A percentile compares a stretch with the other conserved stretches of the same genome.
These are phyloP conservation scores for Sporothrix euskadiensis DNA, from an alignment of 2,329 filamentous ascomycete species.

Conservation along the genomic window DNA sequence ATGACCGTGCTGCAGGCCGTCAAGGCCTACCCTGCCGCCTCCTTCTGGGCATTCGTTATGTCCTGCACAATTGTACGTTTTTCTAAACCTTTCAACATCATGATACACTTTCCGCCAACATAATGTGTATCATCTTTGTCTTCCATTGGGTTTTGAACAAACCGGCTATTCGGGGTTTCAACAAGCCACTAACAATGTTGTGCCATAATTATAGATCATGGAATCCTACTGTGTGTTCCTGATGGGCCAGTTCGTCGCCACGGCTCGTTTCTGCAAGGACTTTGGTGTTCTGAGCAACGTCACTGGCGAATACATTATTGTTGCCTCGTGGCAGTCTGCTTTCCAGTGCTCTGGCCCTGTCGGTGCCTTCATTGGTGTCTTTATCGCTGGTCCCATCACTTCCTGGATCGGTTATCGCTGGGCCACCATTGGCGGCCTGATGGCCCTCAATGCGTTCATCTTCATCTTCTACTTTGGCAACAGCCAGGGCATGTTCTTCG, in stretches of 20 bases:
- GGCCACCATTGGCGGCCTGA: slow-evolving; percentile 56
- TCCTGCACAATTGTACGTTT: slow-evolving; percentile 46
- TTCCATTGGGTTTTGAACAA: neutral
- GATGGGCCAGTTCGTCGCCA: slow-evolving; percentile 59
- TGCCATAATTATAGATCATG: slow-evolving; percentile 53
- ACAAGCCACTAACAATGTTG: too few species aligned
- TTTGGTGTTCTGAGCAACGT: slow-evolving; percentile 48
- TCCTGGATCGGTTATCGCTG: slow-evolving; percentile 60
- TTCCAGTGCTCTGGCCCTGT: slow-evolving; percentile 57
- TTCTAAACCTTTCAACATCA: neutral
- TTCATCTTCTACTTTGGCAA: slow-evolving; percentile 53
- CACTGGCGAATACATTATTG: slow-evolving; percentile 44
- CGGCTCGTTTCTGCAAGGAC: slow-evolving; percentile 46
- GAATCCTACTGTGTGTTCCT: slow-evolving; percentile 65
- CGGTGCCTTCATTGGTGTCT: slow-evolving; percentile 61
- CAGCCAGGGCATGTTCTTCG: slow-evolving; percentile 49
- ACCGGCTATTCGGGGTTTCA: too few species aligned
- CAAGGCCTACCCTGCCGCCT: slow-evolving; percentile 41
- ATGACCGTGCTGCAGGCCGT: slow-evolving; percentile 42
- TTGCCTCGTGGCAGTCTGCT: slow-evolving; percentile 58
- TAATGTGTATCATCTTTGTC: too few species aligned
- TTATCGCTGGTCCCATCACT: slow-evolving; percentile 61
- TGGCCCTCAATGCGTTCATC: slow-evolving; percentile 60
- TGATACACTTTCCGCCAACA: too few species aligned
- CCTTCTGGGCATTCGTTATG: slow-evolving; percentile 45